These are phyloP conservation scores for Capronia epimyces DNA, from an alignment of 2,329 filamentous ascomycete species.

Conservation along the genomic window DNA sequence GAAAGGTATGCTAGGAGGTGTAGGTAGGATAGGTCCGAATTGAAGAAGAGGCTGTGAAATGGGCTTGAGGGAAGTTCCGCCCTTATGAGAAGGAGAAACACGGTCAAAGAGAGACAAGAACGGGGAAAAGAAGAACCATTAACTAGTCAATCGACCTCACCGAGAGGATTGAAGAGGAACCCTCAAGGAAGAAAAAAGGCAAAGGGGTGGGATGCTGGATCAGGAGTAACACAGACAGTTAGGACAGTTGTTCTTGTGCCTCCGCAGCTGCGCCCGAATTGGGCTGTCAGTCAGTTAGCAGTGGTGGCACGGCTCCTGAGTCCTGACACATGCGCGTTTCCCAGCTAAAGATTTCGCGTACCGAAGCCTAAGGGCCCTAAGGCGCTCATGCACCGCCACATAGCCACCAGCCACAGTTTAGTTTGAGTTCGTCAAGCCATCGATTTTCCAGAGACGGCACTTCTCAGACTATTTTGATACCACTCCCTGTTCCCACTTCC, in stretches of 20 bases:
- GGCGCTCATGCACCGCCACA: not conserved
- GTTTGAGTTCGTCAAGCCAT: not conserved
- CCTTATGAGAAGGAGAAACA: conserved; percentile 8
- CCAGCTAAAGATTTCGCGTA: conserved; percentile 3
- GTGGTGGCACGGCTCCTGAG: not conserved
- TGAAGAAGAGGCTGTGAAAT: conserved; percentile 1
- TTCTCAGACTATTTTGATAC: not conserved
- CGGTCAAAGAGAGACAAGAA: conserved; percentile 34
- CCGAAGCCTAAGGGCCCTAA: too few species aligned
- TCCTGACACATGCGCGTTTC: not conserved
- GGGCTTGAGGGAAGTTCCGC: not conserved
- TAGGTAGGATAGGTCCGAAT: not conserved
- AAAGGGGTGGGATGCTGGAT: conserved; percentile 30
- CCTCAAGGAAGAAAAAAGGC: conserved; percentile 21
- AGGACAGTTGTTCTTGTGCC: conserved; percentile 20
- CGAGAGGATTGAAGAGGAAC: conserved; percentile 13
- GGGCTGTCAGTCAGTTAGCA: not conserved
- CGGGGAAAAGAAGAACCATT: conserved; percentile 32
- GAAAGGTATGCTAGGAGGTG: not conserved
- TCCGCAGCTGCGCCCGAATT: conserved; percentile 27
- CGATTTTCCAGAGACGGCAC: not conserved
- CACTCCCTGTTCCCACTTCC: not conserved
- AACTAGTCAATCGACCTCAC: conserved; percentile 33
- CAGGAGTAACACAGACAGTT: conserved; percentile 22
- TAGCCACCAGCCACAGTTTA: not conserved